Base-by-base conservation (phyloP, 768 basidiomycete species). In the Mycena belliarum region DNA sequence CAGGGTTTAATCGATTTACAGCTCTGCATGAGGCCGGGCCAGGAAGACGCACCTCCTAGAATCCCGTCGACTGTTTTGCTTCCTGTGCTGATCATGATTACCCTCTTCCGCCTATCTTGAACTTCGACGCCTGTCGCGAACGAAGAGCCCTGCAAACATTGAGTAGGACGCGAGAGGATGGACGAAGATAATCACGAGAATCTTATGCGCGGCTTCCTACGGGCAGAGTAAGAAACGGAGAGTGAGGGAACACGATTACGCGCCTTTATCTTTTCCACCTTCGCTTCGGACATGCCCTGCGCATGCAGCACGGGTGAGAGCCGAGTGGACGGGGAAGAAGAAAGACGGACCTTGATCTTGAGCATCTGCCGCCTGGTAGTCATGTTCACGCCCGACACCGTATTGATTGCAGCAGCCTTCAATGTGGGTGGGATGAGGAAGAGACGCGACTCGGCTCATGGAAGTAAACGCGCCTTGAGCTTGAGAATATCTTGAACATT, bases 221-320 rank as follows among this genome's bases (percentile, higher is more conserved):
- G 29, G 20, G n/a, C 6, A n/a, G 15, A 23, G 15, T 47, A 10
- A 61, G 41, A 44, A 37, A 43, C 44, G 20, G 49, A 48, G 52
- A 58, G 32, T 35, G 47, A 26, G 33, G 25, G 9, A 18, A 16
- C 8, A 48, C 21, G 16, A 18, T 49, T 18, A 11, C 55, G 14
- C 55, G 83, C 93, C 78, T 96, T 96, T 66, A 98, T 91, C 71
- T 98, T 98, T 68, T 98, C 95, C 2, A 98, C 94, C 70, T 98
- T 98, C 0, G 95, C 91, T 65, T 97, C 95, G 4, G 95, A 95
- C 82, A 96, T 88, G 41, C 95, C 95, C 93, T 95, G 55, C 3
- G 33, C 6, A 35, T 4, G 33, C 11, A 43, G 57, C 23, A 52
- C 37, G 52, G 48, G n/a, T 52, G 24, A 29, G 59, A 58, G 29